Conservation (phyloP, 257 asterid genomes). For the Cruciata laevipes region DNA sequence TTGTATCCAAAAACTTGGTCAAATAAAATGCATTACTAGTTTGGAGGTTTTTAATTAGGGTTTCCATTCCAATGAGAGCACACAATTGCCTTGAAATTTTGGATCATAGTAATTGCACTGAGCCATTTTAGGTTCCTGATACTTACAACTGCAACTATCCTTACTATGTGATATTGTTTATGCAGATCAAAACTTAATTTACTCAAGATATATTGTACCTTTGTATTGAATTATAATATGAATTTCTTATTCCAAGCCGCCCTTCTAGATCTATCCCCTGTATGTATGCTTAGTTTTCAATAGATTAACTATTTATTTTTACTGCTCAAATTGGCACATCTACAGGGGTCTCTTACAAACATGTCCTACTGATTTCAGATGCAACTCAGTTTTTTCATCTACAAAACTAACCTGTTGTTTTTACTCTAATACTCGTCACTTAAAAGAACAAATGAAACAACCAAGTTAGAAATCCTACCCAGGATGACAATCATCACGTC, state of each 20-base stretch:
- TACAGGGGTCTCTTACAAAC: neutral
- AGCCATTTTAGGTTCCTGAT: neutral
- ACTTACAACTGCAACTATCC: neutral
- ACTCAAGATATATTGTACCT: neutral
- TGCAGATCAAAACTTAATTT: neutral
- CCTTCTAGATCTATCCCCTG: too few relatives aligned
- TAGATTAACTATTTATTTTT: too few relatives aligned
- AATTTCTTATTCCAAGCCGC: too few relatives aligned
- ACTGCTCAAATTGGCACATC: neutral
- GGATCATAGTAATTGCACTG: neutral
- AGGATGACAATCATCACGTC: conserved; percentile 73
- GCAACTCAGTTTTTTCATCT: neutral
- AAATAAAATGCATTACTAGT: neutral
- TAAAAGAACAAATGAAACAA: too few relatives aligned
- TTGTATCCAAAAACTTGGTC: conserved; percentile 3
- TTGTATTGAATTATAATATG: too few relatives aligned
- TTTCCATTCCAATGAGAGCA: neutral
- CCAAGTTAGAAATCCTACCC: conserved; percentile 44
- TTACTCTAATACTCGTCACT: neutral
- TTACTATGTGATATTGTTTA: neutral
- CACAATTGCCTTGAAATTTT: too few relatives aligned
- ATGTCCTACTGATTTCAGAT: neutral
- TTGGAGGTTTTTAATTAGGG: neutral
- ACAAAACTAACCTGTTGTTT: neutral
- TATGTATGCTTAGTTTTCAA: too few relatives aligned